phyloP scores from a whole-genome alignment of 495 filamentous ascomycete species.

The Hyaloscypha variabilis region DNA sequence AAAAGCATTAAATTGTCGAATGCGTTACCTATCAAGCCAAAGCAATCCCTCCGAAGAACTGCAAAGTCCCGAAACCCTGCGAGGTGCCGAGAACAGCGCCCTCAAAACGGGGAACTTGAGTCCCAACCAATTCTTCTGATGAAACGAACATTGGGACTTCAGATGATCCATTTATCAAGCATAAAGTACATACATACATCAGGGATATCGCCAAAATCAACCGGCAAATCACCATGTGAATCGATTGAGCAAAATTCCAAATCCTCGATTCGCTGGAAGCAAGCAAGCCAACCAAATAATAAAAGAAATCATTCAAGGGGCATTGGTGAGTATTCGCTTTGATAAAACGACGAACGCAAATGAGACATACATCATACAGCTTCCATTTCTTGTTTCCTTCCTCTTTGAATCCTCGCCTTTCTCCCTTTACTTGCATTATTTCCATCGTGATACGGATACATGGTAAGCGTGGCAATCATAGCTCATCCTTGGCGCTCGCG shows the following conservation, averaged over 20 bases:
- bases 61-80: too few relatives aligned
- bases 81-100: too few relatives aligned
- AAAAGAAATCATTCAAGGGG: background rate
- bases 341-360: background rate
- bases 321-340: background rate
- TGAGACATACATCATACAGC: background rate
- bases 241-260: background rate
- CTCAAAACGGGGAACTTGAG: too few relatives aligned
- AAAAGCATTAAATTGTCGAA: background rate
- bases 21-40: background rate
- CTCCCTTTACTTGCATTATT: conserved; percentile 7
- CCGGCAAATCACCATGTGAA: background rate
- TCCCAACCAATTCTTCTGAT: too few relatives aligned
- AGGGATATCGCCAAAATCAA: background rate
- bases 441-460: background rate
- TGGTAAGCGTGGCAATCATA: conserved; percentile 16
- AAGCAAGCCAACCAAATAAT: background rate
- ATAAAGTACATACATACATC: background rate
- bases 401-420: background rate
- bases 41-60: too few relatives aligned
- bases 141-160: too few relatives aligned
- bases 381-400: background rate
- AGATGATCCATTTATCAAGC: too few relatives aligned
- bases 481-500: conserved; percentile 23
- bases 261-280: background rate